Evolutionary conservation across 768 basidiomycete species (phyloP).

Genomic region (Termitomyces heimii): DNA sequence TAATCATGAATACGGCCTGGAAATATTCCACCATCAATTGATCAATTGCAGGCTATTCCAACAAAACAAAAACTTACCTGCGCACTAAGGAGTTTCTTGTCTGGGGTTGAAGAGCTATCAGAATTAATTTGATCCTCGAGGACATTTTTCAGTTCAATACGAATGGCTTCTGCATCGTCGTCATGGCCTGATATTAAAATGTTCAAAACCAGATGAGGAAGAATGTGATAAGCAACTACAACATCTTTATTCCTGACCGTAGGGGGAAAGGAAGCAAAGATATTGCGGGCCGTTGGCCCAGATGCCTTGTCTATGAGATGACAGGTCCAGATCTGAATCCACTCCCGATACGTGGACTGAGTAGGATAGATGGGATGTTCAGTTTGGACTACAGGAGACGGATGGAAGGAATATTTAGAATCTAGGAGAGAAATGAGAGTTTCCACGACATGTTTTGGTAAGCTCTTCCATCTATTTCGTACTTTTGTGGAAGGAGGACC

Average conservation of each 20-base stretch:
- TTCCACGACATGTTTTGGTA: conserved; percentile 82
- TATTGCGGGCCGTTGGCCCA: conserved; percentile 48
- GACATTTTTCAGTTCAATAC: conserved; percentile 71
- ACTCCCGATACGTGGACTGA: conserved; percentile 85
- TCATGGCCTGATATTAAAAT: conserved; percentile 73
- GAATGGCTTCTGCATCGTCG: conserved; percentile 57
- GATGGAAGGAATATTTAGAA: conserved; percentile 51
- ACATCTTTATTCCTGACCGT: conserved; percentile 86
- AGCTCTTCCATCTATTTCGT: conserved; percentile 67
- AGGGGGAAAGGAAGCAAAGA: conserved; percentile 77
- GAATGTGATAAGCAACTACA: conserved; percentile 83
- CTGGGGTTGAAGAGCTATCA: conserved; percentile 50
- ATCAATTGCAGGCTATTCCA: neutral
- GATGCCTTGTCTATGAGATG: conserved; percentile 69
- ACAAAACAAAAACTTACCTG: conserved; percentile 51
- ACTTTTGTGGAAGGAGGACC: conserved; percentile 56
- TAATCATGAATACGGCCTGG: conserved; percentile 87
- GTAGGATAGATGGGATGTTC: conserved; percentile 75
- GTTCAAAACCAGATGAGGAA: conserved; percentile 89
- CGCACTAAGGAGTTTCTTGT: conserved; percentile 89
- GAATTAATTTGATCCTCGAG: conserved; percentile 80
- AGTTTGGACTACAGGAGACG: conserved; percentile 30
- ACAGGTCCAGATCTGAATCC: conserved; percentile 88
- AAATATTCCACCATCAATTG: neutral
- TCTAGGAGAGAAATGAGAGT: conserved; percentile 82